phyloP scores from a whole-genome alignment of 2,329 filamentous ascomycete genomes.

The Fusarium sp. region DNA sequence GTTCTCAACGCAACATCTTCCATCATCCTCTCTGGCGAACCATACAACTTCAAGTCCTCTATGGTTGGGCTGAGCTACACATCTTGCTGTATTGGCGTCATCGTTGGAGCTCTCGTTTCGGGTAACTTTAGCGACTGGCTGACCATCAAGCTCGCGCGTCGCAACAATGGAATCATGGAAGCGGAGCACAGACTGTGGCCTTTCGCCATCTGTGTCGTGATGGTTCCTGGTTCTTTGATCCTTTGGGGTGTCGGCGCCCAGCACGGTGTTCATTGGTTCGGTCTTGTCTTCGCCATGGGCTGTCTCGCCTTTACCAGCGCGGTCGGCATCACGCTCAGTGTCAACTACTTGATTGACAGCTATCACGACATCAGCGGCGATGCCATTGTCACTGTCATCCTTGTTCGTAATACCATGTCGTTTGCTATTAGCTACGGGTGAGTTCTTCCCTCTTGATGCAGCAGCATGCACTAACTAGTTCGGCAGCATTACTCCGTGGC shows the following conservation, averaged over 20 bases:
- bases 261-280: constrained; percentile 53
- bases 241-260: constrained; percentile 50
- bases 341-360: constrained; percentile 53
- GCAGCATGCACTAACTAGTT: not conserved
- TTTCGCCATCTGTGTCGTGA: constrained; percentile 44
- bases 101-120: constrained; percentile 43
- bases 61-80: constrained; percentile 52
- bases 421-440: constrained; percentile 48
- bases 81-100: constrained; percentile 48
- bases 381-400: constrained; percentile 51
- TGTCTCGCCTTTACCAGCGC: constrained; percentile 47
- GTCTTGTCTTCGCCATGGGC: constrained; percentile 52
- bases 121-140: constrained; percentile 51
- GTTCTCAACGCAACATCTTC: constrained; percentile 55
- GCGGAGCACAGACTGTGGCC: constrained; percentile 55
- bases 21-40: constrained; percentile 49
- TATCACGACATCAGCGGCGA: constrained; percentile 53
- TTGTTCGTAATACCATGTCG: constrained; percentile 51
- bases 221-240: constrained; percentile 44
- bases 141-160: constrained; percentile 50
- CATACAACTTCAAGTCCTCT: constrained; percentile 51
- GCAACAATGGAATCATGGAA: constrained; percentile 53
- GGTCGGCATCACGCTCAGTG: constrained; percentile 49
- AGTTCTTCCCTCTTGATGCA: not conserved
- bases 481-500: constrained; percentile 57